Base-by-base conservation (phyloP, 1,139 yeast species). In the Yamadazyma triangularis region DNA sequence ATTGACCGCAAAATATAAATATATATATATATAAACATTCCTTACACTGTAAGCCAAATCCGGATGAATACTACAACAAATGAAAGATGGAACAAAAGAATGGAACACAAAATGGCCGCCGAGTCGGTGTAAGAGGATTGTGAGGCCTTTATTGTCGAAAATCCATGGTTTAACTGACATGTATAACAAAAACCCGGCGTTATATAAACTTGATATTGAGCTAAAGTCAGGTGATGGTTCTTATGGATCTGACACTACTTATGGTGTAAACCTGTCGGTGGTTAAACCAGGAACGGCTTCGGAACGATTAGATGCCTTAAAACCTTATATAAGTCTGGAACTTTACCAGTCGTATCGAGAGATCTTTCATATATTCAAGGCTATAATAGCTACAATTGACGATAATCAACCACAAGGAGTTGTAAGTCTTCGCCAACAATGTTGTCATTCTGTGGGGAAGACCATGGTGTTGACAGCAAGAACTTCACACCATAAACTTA, bases 111-210 rank as follows among this genome's bases (percentile, higher is more conserved):
- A 13, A 11, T 26, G 28, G 28, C 13, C 29, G 14, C 15, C 28
- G 6, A 26, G 32, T 19, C 51, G 57, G 34, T 60, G 64, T 44
- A 62, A 60, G 40, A 45, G 70, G 29, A 44, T 60, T 3, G 50
- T 59, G 8, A 52, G 72, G 18, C 72, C 72, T 10, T 44, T 66
- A 13, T 37, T 63, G 6, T 45, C 67, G 27, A 63, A 62, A 33
- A 50, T 64, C 15, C 70, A 64, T 41, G 39, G 50, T 4, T 48
- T 65, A 24, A 57, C 60, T 27, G 62, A 57, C 26, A 9, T 16
- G 8, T 33, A 27, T 7, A 30, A 29, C n/a, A 35, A 41, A 24
- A 26, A 22, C 8, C 45, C 47, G 1, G 13, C 13, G 3, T 16
- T 42, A 3, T 15, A 32, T n/a, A 12, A 27, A 24, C 16, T 31